A percentile compares a stretch with the other conserved stretches of the same genome.
phyloP scores from a whole-genome alignment of 371 early-diverging fungal genomes.

The Haplosporangium sp. region DNA sequence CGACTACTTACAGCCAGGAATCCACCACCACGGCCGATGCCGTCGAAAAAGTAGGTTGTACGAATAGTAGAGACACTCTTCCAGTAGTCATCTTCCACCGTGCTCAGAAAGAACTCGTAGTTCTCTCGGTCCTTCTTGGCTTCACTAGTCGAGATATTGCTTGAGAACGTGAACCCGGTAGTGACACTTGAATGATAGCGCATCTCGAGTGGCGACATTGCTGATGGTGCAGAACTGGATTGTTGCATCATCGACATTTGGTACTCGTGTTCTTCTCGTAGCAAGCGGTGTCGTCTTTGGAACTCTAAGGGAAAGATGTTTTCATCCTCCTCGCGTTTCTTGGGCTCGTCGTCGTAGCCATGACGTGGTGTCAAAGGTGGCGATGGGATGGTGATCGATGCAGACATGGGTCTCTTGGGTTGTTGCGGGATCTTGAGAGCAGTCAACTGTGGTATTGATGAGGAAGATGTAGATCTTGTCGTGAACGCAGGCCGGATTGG shows the following conservation, averaged over 20 bases:
- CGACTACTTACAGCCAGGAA: constrained; percentile 37
- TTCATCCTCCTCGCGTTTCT: not conserved
- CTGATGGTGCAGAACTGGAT: constrained; percentile 37
- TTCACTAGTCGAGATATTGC: constrained; percentile 15
- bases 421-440: not conserved
- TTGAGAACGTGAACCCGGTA: constrained; percentile 45
- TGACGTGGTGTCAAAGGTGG: constrained; percentile 28
- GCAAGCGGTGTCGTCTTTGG: constrained; percentile 5
- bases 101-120: constrained; percentile 36
- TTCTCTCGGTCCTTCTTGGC: constrained; percentile 36
- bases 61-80: constrained; percentile 52
- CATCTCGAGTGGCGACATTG: constrained; percentile 28
- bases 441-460: constrained; percentile 16
- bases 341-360: not conserved
- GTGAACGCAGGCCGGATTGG: constrained; percentile 8
- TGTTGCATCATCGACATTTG: constrained; percentile 2
- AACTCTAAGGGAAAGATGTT: constrained; percentile 9
- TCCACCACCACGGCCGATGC: constrained; percentile 54
- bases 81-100: constrained; percentile 52
- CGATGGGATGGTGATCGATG: constrained; percentile 39
- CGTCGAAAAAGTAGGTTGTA: constrained; percentile 55
- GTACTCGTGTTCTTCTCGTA: not conserved
- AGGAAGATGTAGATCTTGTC: constrained; percentile 24
- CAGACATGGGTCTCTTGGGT: not conserved
- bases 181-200: constrained; percentile 1